Percentiles rank a stretch among this genome's conserved stretches.
Evolutionary conservation across 768 basidiomycete genomes (phyloP).

Genomic region (Amylocystis lapponica): DNA sequence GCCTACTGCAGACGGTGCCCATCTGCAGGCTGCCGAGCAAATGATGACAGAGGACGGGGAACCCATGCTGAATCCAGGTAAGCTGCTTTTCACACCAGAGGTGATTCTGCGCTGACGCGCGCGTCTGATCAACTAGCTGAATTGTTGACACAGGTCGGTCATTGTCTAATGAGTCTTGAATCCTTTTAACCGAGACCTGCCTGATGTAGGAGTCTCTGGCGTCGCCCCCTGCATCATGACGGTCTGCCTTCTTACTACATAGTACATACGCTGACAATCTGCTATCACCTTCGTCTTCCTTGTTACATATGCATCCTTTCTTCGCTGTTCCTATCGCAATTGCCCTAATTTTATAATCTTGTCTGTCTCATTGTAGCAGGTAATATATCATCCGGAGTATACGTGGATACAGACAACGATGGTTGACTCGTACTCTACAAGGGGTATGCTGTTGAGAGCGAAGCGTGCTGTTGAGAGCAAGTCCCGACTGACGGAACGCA

Average conservation of each 20-base stretch:
- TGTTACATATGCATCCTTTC: no score
- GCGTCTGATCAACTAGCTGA: constrained; percentile 36
- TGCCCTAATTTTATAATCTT: no score
- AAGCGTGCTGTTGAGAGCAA: background rate
- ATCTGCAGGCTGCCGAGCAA: constrained; percentile 43
- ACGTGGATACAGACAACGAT: constrained; percentile 17
- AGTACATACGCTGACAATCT: no score
- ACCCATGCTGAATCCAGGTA: constrained; percentile 65
- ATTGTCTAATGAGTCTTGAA: constrained; percentile 4
- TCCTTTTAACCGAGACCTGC: constrained; percentile 2
- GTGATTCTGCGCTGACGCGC: no score
- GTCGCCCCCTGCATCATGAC: constrained; percentile 57
- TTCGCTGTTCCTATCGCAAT: no score
- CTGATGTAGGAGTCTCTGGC: constrained; percentile 52
- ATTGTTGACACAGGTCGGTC: constrained; percentile 52
- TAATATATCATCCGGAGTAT: no score
- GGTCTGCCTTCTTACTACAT: background rate
- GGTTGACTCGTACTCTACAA: constrained; percentile 22
- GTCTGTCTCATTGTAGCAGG: background rate
- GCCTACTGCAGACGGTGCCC: constrained; percentile 5
- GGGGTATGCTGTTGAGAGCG: constrained; percentile 18
- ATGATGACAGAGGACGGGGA: constrained; percentile 60
- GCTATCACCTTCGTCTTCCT: no score
- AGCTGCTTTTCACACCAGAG: no score
- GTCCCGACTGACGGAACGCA: no score